A percentile compares a stretch with the other conserved stretches of the same genome.
Conservation (phyloP, 108 stramenopile species). For the Pseudonitzschia multistriata region DNA sequence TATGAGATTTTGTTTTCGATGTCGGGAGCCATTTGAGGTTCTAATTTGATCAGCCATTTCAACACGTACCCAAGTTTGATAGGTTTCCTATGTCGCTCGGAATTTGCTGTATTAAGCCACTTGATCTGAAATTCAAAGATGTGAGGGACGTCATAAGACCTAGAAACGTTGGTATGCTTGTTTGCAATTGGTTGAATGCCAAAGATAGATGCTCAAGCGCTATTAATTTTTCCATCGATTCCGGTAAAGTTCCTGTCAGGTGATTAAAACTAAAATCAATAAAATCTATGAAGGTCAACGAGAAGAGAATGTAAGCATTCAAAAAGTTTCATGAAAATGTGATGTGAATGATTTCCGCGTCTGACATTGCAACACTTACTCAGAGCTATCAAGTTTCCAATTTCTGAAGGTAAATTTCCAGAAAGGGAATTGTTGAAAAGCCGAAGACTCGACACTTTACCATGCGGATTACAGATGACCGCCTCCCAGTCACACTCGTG, state of each 20-base stretch:
- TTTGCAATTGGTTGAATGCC: constrained; percentile 27
- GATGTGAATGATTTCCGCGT: neutral
- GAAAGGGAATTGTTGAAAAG: constrained; percentile 17
- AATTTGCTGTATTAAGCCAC: constrained; percentile 20
- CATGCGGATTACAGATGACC: constrained; percentile 11
- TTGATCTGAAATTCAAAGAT: constrained; percentile 36
- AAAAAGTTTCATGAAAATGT: neutral
- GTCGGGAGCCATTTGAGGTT: neutral
- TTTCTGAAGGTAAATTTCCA: constrained; percentile 30
- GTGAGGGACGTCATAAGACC: constrained; percentile 20
- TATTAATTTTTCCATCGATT: constrained; percentile 32
- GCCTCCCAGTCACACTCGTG: constrained; percentile 31
- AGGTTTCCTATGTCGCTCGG: constrained; percentile 36
- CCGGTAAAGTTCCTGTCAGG: constrained; percentile 49
- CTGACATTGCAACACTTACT: constrained; percentile 20
- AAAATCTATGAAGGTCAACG: constrained; percentile 8
- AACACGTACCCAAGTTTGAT: constrained; percentile 17
- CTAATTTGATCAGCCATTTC: neutral
- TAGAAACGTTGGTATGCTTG: constrained; percentile 37
- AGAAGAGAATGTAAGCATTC: neutral
- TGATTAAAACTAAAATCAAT: constrained; percentile 29
- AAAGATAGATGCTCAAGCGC: constrained; percentile 31
- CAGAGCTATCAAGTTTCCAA: constrained; percentile 28
- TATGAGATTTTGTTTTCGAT: no score
- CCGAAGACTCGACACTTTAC: constrained; percentile 14